These are phyloP conservation scores for Mycogone perniciosa DNA, from an alignment of 2,329 filamentous ascomycete genomes.

Conservation along the genomic window DNA sequence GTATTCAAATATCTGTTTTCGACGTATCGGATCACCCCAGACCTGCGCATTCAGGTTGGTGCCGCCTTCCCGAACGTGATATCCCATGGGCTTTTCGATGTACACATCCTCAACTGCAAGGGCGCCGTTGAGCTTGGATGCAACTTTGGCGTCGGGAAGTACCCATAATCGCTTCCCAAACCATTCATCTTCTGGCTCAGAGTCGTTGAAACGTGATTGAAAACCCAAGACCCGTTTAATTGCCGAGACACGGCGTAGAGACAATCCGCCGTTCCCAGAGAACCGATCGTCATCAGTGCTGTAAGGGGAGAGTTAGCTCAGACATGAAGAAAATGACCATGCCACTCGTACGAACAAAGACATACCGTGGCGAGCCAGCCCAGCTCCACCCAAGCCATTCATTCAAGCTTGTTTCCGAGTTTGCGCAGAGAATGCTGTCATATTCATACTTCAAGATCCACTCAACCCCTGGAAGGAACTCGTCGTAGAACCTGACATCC, in stretches of 20 bases:
- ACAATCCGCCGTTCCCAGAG: constrained; percentile 48
- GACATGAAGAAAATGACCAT: neutral
- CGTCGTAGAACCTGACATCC: constrained; percentile 46
- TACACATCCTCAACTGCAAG: constrained; percentile 46
- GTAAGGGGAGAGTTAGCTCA: neutral
- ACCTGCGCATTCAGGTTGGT: constrained; percentile 34
- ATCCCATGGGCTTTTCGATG: constrained; percentile 47
- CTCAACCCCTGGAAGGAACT: constrained; percentile 43
- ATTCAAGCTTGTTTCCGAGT: constrained; percentile 44
- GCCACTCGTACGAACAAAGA: neutral
- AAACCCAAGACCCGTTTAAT: constrained; percentile 42
- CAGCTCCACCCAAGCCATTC: constrained; percentile 50
- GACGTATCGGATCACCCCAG: constrained; percentile 39
- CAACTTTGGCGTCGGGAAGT: constrained; percentile 43
- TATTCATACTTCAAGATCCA: constrained; percentile 50
- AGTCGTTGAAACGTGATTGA: constrained; percentile 44
- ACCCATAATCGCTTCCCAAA: constrained; percentile 42
- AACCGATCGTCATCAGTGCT: constrained; percentile 36
- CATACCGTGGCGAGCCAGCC: constrained; percentile 45
- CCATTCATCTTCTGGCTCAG: constrained; percentile 50
- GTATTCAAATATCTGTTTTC: constrained; percentile 46
- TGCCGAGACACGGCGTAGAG: constrained; percentile 46
- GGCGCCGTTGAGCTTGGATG: constrained; percentile 33
- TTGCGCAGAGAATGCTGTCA: constrained; percentile 52
- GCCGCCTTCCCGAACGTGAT: constrained; percentile 43